These are phyloP conservation scores for Phellinidium pouzarii DNA, from an alignment of 1,284 basidiomycete genomes.

Conservation along the genomic window DNA sequence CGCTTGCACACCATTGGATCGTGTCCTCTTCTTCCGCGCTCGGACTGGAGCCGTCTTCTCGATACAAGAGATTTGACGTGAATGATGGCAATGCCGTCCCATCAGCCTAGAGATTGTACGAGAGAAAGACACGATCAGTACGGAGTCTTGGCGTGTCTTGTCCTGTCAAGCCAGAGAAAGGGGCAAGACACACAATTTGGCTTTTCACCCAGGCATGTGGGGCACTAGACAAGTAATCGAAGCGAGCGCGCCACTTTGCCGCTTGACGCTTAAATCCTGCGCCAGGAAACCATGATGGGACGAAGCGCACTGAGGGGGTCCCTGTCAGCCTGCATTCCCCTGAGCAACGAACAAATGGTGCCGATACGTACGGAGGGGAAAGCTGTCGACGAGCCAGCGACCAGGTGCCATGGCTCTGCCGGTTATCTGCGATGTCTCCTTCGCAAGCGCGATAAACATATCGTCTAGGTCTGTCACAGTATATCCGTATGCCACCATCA, in stretches of 20 bases:
- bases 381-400: conserved; percentile 39
- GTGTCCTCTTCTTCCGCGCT: conserved; percentile 30
- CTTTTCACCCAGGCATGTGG: conserved; percentile 32
- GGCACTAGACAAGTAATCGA: conserved; percentile 32
- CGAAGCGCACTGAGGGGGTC: conserved; percentile 7
- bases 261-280: conserved; percentile 10
- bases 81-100: conserved; percentile 19
- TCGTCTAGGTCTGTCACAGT: conserved; percentile 34
- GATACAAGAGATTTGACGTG: conserved; percentile 6
- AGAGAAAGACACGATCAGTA: conserved; percentile 28
- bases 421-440: conserved; percentile 36
- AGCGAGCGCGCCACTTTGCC: conserved; percentile 28
- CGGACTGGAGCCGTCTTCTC: conserved; percentile 20
- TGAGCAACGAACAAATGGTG: background rate
- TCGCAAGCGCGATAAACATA: conserved; percentile 35
- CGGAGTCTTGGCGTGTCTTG: background rate
- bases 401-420: conserved; percentile 36
- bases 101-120: conserved; percentile 22
- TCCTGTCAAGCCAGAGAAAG: conserved; percentile 22
- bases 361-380: conserved; percentile 31
- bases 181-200: conserved; percentile 32
- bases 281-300: conserved; percentile 15
- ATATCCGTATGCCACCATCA: conserved; percentile 41
- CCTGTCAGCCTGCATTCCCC: background rate
- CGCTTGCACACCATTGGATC: conserved; percentile 38